Percentiles rank a stretch among this genome's conserved stretches.
Evolutionary conservation across 441 rosid genomes (phyloP).

Genomic region (Erodium moschatum): DNA sequence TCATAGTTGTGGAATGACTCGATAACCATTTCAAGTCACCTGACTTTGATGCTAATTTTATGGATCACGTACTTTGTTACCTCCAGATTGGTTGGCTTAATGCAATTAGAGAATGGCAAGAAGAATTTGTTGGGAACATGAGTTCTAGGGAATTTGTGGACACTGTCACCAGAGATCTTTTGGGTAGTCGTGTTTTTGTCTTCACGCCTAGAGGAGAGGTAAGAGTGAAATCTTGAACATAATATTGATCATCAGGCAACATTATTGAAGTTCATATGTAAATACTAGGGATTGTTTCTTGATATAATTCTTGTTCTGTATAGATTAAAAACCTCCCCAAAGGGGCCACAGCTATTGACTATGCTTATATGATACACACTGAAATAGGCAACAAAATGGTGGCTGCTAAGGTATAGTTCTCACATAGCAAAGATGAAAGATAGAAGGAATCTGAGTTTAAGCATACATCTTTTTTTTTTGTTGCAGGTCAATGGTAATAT

Average conservation of each 20-base stretch:
- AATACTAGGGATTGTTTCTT: background rate
- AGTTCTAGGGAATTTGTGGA: constrained; percentile 98
- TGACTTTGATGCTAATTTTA: constrained; percentile 32
- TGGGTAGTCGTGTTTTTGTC: constrained; percentile 91
- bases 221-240: constrained; percentile 15
- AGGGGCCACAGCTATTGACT: constrained; percentile 93
- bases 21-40: constrained; percentile 17
- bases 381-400: constrained; percentile 97
- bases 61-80: constrained; percentile 34
- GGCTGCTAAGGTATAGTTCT: constrained; percentile 73
- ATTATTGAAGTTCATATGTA: background rate
- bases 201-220: constrained; percentile 98
- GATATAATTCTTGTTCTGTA: background rate
- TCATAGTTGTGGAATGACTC: background rate
- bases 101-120: constrained; percentile 99
- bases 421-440: background rate
- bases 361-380: constrained; percentile 93
- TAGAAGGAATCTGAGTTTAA: background rate
- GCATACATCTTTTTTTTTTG: constrained; percentile 15
- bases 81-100: constrained; percentile 95
- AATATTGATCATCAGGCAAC: background rate
- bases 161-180: constrained; percentile 75
- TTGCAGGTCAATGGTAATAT: constrained; percentile 88
- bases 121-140: constrained; percentile 98
- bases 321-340: constrained; percentile 91